Evolutionary conservation across 1,139 yeast genomes (phyloP).

Genomic region (Debaryomycetaceae sp.): DNA sequence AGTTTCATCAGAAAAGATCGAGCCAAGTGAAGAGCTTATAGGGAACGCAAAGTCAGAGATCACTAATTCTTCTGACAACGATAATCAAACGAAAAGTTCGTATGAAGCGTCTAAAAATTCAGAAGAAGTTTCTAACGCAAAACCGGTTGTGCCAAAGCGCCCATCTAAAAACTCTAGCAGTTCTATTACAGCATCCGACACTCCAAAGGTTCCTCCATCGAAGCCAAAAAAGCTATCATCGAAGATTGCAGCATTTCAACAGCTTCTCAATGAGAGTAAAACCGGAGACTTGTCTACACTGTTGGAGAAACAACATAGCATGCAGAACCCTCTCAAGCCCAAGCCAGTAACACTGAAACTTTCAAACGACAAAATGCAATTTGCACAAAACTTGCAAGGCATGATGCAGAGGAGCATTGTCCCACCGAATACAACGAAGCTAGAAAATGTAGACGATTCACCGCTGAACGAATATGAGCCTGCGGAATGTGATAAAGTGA

Average conservation of each 20-base stretch:
- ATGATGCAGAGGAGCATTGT: slow-evolving; percentile 54
- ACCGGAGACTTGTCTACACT: slow-evolving; percentile 4
- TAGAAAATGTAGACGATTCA: slow-evolving; percentile 8
- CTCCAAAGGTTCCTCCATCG: slow-evolving; percentile 53
- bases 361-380: slow-evolving; percentile 37
- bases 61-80: too few species aligned
- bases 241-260: slow-evolving; percentile 76
- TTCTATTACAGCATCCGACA: not conserved
- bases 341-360: slow-evolving; percentile 14
- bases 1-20: too few species aligned
- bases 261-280: slow-evolving; percentile 47
- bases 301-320: slow-evolving; percentile 3
- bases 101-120: too few species aligned
- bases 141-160: slow-evolving; percentile 17
- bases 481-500: slow-evolving; percentile 35
- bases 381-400: slow-evolving; percentile 56
- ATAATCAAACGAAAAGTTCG: too few species aligned
- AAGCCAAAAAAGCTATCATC: slow-evolving; percentile 75
- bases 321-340: slow-evolving; percentile 2
- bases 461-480: slow-evolving; percentile 4
- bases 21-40: too few species aligned
- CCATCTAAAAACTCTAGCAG: slow-evolving; percentile 9
- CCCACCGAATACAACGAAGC: slow-evolving; percentile 59
- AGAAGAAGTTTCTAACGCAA: not conserved
- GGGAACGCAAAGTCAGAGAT: too few species aligned